Percentiles rank a stretch among this genome's conserved stretches.
Conservation (phyloP, 2,329 filamentous ascomycete species). For the Botryotinia convoluta region DNA sequence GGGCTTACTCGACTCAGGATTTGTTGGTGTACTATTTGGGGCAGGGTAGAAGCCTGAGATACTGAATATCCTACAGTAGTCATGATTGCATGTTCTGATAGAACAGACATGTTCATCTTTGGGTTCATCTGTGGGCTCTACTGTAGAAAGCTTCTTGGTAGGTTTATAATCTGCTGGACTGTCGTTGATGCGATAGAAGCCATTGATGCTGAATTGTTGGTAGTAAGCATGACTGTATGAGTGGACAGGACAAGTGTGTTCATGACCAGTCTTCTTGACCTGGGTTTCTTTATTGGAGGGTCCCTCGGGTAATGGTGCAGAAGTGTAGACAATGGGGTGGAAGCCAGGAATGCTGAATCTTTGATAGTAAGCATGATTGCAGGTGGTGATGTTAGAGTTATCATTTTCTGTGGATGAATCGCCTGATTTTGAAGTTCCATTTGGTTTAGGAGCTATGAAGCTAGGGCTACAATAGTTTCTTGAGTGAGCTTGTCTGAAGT, state of each 20-base stretch:
- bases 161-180: background rate
- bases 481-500: background rate
- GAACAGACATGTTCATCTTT: background rate
- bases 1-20: too few species aligned
- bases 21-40: too few species aligned
- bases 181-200: background rate
- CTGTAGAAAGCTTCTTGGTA: background rate
- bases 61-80: background rate
- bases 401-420: rapidly evolving
- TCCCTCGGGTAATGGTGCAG: background rate
- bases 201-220: background rate
- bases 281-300: too few species aligned
- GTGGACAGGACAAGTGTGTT: background rate
- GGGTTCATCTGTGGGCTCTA: too few species aligned
- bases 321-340: rapidly evolving
- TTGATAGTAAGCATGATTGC: background rate
- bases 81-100: background rate
- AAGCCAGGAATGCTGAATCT: background rate
- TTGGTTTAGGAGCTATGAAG: background rate
- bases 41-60: background rate
- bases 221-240: background rate
- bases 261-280: background rate
- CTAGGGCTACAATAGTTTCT: background rate
- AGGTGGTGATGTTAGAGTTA: background rate
- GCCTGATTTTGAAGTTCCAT: background rate